Percentiles rank a stretch among this genome's conserved stretches.
phyloP scores from a whole-genome alignment of 2,329 filamentous ascomycete genomes.

The Diplocarpon mali region DNA sequence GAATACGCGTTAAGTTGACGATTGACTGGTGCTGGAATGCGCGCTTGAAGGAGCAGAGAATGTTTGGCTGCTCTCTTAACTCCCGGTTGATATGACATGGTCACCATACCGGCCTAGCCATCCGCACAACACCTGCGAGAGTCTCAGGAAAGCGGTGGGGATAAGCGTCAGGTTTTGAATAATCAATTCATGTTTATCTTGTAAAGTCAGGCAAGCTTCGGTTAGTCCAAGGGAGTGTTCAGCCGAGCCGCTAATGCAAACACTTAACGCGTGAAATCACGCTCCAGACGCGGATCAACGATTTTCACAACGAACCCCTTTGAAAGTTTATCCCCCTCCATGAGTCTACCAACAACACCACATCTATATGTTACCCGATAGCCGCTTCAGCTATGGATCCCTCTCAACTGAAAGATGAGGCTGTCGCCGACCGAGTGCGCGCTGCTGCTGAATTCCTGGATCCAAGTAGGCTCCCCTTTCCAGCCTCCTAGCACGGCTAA shows the following conservation, averaged over 20 bases:
- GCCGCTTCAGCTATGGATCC: conserved; percentile 44
- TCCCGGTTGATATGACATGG: too few relatives aligned
- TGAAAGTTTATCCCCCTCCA: not conserved
- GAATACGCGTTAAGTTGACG: too few relatives aligned
- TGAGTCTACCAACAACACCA: not conserved
- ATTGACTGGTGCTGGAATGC: too few relatives aligned
- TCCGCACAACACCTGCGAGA: too few relatives aligned
- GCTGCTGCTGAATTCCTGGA: conserved; percentile 89
- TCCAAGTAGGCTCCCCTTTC: conserved; percentile 54
- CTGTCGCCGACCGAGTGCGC: conserved; percentile 70
- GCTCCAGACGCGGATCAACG: not conserved
- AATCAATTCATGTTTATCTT: too few relatives aligned
- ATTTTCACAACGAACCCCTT: not conserved
- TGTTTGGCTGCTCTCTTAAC: too few relatives aligned
- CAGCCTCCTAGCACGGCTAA: conserved; percentile 20
- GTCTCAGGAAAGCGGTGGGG: not conserved
- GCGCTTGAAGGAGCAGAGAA: too few relatives aligned
- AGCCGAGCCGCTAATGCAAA: not conserved
- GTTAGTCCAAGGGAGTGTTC: not conserved
- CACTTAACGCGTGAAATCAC: not conserved
- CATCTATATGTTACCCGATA: not conserved
- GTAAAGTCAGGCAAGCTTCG: too few relatives aligned
- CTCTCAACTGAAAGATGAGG: conserved; percentile 72
- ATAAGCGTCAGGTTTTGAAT: too few relatives aligned
- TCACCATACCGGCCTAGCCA: too few relatives aligned